Evolutionary conservation across 202 grass and related monocot species (phyloP).

Genomic region (Cymbopogon flexuosus): DNA sequence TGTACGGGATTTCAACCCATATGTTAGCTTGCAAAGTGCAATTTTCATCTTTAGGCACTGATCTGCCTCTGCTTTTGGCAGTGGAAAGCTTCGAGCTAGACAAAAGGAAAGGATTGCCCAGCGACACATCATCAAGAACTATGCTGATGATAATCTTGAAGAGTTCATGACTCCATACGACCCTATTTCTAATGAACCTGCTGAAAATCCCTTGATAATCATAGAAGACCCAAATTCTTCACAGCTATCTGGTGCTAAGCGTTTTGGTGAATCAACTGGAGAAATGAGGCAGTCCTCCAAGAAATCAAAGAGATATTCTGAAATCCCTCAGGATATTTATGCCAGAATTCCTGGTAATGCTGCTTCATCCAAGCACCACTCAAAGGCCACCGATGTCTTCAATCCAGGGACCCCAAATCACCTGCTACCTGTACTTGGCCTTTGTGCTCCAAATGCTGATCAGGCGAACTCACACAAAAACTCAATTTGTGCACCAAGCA

Average conservation of each 20-base stretch:
- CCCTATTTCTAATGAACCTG: conserved; percentile 39
- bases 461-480: conserved; percentile 53
- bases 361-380: conserved; percentile 45
- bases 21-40: conserved; percentile 21
- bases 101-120: conserved; percentile 90
- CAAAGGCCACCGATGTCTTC: conserved; percentile 34
- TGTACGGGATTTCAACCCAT: background rate
- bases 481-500: conserved; percentile 29
- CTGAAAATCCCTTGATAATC: conserved; percentile 39
- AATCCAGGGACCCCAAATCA: conserved; percentile 55
- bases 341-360: conserved; percentile 35
- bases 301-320: conserved; percentile 56
- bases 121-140: conserved; percentile 48
- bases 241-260: conserved; percentile 43
- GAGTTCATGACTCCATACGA: conserved; percentile 48
- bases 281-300: conserved; percentile 52
- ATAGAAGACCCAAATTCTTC: conserved; percentile 36
- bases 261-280: conserved; percentile 43
- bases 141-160: conserved; percentile 38
- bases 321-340: conserved; percentile 51
- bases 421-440: conserved; percentile 81
- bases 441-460: conserved; percentile 94
- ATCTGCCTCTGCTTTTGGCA: conserved; percentile 51
- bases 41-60: conserved; percentile 34
- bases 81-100: conserved; percentile 82